Conservation (phyloP, 768 basidiomycete genomes). For the Auriculariales sp. region DNA sequence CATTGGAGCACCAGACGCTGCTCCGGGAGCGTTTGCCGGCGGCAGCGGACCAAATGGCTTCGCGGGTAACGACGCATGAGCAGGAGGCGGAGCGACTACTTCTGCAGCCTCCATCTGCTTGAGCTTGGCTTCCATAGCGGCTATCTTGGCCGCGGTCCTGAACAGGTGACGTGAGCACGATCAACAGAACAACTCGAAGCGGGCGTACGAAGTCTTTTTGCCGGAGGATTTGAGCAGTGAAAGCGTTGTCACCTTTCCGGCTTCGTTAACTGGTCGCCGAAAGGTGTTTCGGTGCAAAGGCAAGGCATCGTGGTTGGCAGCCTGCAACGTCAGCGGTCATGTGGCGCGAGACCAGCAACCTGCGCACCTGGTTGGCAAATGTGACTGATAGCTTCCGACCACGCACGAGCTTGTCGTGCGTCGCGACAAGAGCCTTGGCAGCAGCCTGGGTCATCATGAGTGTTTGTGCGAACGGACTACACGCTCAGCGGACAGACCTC, state of each 20-base stretch:
- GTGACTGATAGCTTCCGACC: constrained; percentile 88
- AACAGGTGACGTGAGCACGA: neutral
- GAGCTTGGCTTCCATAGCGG: constrained; percentile 91
- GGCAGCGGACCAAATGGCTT: constrained; percentile 12
- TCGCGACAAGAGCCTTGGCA: constrained; percentile 50
- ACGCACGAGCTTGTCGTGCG: constrained; percentile 69
- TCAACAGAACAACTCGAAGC: neutral
- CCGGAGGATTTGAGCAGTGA: constrained; percentile 72
- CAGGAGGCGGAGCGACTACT: constrained; percentile 6
- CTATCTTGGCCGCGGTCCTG: constrained; percentile 82
- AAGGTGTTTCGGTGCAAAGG: neutral
- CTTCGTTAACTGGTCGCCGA: constrained; percentile 7
- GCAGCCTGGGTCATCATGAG: constrained; percentile 63
- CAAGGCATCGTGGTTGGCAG: constrained; percentile 1
- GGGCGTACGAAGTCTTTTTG: constrained; percentile 32
- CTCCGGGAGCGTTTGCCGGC: neutral
- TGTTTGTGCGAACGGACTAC: constrained; percentile 12
- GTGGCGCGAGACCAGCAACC: constrained; percentile 21
- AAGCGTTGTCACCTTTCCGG: constrained; percentile 55
- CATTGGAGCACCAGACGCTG: neutral
- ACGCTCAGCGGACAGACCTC: constrained; percentile 44
- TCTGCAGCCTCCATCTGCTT: constrained; percentile 48
- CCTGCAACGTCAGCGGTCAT: constrained; percentile 19
- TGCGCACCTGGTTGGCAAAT: constrained; percentile 63
- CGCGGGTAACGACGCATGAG: constrained; percentile 13